phyloP scores from a whole-genome alignment of 768 basidiomycete species.

The Amanita muscaria region DNA sequence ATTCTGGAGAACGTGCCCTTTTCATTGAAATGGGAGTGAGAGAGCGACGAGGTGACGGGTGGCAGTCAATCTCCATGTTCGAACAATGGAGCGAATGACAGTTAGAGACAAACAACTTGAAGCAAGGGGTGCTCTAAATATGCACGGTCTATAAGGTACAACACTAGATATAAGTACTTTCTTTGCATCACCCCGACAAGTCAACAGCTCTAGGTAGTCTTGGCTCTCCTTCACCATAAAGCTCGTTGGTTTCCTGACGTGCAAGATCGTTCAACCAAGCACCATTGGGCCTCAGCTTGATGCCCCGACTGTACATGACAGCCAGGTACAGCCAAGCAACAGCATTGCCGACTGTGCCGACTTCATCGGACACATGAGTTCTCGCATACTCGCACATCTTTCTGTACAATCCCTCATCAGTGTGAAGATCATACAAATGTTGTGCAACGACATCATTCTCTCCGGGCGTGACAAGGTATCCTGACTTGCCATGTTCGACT shows the following conservation, averaged over 20 bases:
- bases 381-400: conserved; percentile 58
- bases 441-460: conserved; percentile 70
- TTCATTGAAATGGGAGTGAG: conserved; percentile 27
- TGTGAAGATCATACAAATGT: conserved; percentile 70
- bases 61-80: conserved; percentile 54
- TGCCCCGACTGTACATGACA: conserved; percentile 69
- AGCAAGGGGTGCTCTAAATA: too few species aligned
- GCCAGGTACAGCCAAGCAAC: conserved; percentile 57
- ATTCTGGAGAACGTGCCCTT: conserved; percentile 55
- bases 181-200: conserved; percentile 39
- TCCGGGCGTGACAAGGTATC: conserved; percentile 71
- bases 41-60: conserved; percentile 20
- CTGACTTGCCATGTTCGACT: conserved; percentile 79
- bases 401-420: conserved; percentile 59
- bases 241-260: conserved; percentile 66
- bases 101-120: too few species aligned
- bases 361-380: conserved; percentile 78
- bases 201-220: conserved; percentile 59
- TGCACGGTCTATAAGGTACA: too few species aligned
- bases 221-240: conserved; percentile 59
- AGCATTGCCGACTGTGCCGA: conserved; percentile 76
- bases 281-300: conserved; percentile 72
- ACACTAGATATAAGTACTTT: too few species aligned
- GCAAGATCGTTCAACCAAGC: conserved; percentile 82
- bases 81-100: too few species aligned